A percentile compares a stretch with the other conserved stretches of the same genome.
phyloP scores from a whole-genome alignment of 495 filamentous ascomycete genomes.

The Neurospora sp. region DNA sequence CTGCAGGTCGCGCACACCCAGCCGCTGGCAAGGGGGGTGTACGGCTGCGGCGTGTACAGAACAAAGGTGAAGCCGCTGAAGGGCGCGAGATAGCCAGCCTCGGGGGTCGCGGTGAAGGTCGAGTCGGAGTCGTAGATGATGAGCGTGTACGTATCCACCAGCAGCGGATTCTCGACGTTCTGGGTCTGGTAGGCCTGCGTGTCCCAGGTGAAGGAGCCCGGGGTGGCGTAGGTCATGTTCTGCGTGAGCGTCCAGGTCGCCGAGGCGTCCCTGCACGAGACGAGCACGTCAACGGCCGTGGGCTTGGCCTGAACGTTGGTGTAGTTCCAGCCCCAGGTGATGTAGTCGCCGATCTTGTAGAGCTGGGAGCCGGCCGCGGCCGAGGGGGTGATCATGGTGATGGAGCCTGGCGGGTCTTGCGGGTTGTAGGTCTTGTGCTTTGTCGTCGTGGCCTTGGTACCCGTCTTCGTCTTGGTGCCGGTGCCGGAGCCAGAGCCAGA shows the following conservation, averaged over 20 bases:
- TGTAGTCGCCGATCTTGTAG: constrained; percentile 78
- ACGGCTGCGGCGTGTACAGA: constrained; percentile 64
- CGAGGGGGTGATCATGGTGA: constrained; percentile 73
- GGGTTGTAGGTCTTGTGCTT: constrained; percentile 48
- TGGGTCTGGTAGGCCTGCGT: constrained; percentile 58
- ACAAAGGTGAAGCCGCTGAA: constrained; percentile 61
- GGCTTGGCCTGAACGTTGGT: constrained; percentile 74
- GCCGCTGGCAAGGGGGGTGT: constrained; percentile 49
- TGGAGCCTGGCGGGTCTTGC: constrained; percentile 55
- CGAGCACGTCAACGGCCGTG: constrained; percentile 68
- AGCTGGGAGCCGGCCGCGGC: constrained; percentile 50
- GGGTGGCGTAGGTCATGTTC: constrained; percentile 41
- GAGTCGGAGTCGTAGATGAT: constrained; percentile 67
- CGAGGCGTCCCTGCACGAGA: constrained; percentile 52
- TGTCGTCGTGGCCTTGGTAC: constrained; percentile 22
- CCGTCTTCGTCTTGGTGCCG: constrained; percentile 12
- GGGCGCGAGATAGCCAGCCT: constrained; percentile 62
- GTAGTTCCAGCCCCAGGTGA: constrained; percentile 94
- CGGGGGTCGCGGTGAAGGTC: constrained; percentile 48
- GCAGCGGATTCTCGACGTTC: constrained; percentile 46
- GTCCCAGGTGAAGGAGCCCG: constrained; percentile 58
- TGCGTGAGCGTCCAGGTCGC: constrained; percentile 41
- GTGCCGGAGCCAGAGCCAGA: constrained; percentile 12
- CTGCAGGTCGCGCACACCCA: constrained; percentile 62
- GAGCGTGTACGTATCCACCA: constrained; percentile 74